Conservation (phyloP, 73 alveolate species). For the Tetrahymena elliotti region DNA sequence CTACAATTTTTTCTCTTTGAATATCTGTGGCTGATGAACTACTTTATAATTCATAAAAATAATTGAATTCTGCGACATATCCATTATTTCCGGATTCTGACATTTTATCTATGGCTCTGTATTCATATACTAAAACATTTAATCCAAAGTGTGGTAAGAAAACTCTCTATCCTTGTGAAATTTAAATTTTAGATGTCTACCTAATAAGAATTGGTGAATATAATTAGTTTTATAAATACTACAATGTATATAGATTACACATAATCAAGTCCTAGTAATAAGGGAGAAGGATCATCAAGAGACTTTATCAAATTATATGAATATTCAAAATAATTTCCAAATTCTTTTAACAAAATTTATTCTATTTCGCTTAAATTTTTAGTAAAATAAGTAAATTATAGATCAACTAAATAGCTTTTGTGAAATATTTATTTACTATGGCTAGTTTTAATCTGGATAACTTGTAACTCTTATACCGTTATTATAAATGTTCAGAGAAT, state of each 20-base stretch:
- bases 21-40: background rate
- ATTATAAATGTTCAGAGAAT: background rate
- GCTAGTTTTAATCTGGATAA: background rate
- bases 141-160: background rate
- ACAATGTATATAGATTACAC: background rate
- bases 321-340: background rate
- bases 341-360: background rate
- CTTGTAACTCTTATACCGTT: background rate
- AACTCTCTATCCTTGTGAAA: background rate
- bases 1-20: background rate
- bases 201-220: background rate
- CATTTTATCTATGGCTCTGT: background rate
- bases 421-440: background rate
- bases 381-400: too few relatives aligned
- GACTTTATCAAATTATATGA: background rate
- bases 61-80: background rate
- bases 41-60: background rate
- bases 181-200: background rate
- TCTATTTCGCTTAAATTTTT: background rate
- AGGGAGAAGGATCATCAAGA: background rate
- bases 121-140: background rate
- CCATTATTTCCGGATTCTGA: background rate
- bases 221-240: background rate
- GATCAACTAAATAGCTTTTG: too few relatives aligned
- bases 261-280: background rate